phyloP scores from a whole-genome alignment of 192 early-diverging fungal genomes.

The Entophlyctis helioformis region DNA sequence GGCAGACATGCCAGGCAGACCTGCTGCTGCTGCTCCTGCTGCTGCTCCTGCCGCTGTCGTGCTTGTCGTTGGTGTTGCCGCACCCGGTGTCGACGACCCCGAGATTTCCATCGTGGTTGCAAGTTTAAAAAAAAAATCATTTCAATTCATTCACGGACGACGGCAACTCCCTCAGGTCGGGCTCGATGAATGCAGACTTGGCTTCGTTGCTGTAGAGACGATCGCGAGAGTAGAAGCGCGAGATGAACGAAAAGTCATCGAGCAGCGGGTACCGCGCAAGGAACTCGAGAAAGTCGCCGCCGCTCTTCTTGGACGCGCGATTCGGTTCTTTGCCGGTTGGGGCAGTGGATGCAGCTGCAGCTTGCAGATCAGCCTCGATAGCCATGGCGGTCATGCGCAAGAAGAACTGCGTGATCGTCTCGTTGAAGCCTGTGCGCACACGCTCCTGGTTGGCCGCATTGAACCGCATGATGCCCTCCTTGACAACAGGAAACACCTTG shows the following conservation, averaged over 20 bases:
- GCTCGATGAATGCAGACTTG: too few relatives aligned
- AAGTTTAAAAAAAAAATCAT: too few relatives aligned
- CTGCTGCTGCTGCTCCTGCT: too few relatives aligned
- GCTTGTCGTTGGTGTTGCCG: too few relatives aligned
- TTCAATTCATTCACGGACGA: too few relatives aligned
- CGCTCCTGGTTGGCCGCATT: constrained; percentile 10
- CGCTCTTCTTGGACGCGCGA: background rate
- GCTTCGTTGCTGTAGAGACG: constrained; percentile 6
- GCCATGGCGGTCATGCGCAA: constrained; percentile 12
- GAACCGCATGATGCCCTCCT: constrained; percentile 13
- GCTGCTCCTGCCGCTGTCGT: too few relatives aligned
- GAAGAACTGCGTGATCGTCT: constrained; percentile 25
- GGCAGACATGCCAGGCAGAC: too few relatives aligned
- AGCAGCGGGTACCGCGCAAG: constrained; percentile 10
- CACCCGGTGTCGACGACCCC: too few relatives aligned
- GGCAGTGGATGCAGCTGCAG: background rate
- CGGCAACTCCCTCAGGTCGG: too few relatives aligned
- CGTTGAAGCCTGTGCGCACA: constrained; percentile 19
- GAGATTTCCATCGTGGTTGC: too few relatives aligned
- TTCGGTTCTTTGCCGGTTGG: background rate
- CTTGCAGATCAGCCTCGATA: background rate
- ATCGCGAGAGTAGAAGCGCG: constrained; percentile 6
- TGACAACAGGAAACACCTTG: background rate
- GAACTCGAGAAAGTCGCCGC: constrained; percentile 14
- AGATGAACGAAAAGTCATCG: constrained; percentile 8